These are phyloP conservation scores for Fusarium sp. DNA, from an alignment of 2,329 filamentous ascomycete species.

Conservation along the genomic window DNA sequence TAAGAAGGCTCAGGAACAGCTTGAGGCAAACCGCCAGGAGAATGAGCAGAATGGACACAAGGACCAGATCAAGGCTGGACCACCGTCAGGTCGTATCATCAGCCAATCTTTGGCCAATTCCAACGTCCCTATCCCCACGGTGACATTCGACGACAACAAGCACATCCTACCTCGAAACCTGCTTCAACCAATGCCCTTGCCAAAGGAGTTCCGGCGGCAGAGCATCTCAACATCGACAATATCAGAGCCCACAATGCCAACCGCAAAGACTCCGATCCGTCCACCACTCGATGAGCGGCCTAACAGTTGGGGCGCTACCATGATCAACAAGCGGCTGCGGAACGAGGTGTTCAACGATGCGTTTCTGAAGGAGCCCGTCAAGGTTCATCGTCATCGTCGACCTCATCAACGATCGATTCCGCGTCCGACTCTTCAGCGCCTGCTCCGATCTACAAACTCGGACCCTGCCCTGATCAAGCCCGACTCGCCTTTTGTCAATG, in stretches of 20 bases:
- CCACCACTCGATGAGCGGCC: conserved; percentile 66
- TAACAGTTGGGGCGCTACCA: conserved; percentile 89
- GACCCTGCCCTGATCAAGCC: conserved; percentile 53
- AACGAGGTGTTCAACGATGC: conserved; percentile 95
- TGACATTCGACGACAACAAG: conserved; percentile 92
- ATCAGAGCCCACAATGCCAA: conserved; percentile 14
- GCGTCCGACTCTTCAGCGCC: conserved; percentile 59
- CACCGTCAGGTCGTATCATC: conserved; percentile 57
- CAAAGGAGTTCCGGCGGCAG: conserved; percentile 47
- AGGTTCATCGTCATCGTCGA: conserved; percentile 80
- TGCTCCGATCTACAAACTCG: conserved; percentile 59
- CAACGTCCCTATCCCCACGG: conserved; percentile 80
- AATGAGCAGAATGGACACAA: conserved; percentile 28
- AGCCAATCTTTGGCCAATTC: conserved; percentile 81
- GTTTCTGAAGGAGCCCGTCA: conserved; percentile 85
- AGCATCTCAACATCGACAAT: conserved; percentile 48
- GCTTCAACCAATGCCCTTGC: conserved; percentile 69
- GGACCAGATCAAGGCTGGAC: conserved; percentile 9
- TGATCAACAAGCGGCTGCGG: conserved; percentile 86
- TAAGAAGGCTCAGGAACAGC: conserved; percentile 50
- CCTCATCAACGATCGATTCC: conserved; percentile 76
- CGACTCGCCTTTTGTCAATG: conserved; percentile 27
- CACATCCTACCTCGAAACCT: conserved; percentile 92
- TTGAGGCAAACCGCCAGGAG: conserved; percentile 32
- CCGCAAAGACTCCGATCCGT: conserved; percentile 31